Evolutionary conservation across 306 rosid genomes (phyloP).

Genomic region (Benincasa hispida): DNA sequence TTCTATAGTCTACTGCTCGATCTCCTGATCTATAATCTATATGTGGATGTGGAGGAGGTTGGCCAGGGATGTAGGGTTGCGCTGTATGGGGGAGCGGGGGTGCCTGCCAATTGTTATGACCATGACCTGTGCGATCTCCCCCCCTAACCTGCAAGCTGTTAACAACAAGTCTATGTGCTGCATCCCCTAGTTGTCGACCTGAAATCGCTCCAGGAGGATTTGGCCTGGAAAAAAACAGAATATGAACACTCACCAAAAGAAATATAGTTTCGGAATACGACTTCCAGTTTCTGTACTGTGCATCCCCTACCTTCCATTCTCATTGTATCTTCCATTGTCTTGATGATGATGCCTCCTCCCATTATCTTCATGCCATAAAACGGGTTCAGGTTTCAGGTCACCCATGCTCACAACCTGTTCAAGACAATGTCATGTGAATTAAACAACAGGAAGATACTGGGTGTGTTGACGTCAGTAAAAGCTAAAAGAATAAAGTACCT

Average conservation of each 20-base stretch:
- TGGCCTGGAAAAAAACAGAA: conserved; percentile 26
- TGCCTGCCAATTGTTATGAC: neutral
- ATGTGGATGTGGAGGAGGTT: neutral
- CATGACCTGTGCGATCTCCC: neutral
- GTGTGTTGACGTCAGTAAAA: neutral
- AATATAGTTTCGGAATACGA: neutral
- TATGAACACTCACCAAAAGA: conserved; percentile 5
- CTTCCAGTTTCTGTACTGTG: neutral
- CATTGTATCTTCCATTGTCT: conserved; percentile 39
- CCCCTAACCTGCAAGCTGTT: conserved; percentile 7
- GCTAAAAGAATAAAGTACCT: conserved; percentile 30
- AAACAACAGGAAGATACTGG: neutral
- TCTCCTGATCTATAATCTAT: neutral
- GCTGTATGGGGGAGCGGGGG: neutral
- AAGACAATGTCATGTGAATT: neutral
- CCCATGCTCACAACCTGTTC: conserved; percentile 48
- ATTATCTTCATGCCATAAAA: conserved; percentile 79
- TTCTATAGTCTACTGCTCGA: neutral
- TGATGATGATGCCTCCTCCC: conserved; percentile 31
- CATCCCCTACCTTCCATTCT: neutral
- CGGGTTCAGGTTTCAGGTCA: conserved; percentile 54
- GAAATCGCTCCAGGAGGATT: conserved; percentile 35
- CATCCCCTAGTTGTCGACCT: conserved; percentile 11
- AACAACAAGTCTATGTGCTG: conserved; percentile 6
- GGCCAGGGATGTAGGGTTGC: neutral